These are phyloP conservation scores for Aspergillus pseudonomiae DNA, from an alignment of 2,329 filamentous ascomycete species.

Conservation along the genomic window DNA sequence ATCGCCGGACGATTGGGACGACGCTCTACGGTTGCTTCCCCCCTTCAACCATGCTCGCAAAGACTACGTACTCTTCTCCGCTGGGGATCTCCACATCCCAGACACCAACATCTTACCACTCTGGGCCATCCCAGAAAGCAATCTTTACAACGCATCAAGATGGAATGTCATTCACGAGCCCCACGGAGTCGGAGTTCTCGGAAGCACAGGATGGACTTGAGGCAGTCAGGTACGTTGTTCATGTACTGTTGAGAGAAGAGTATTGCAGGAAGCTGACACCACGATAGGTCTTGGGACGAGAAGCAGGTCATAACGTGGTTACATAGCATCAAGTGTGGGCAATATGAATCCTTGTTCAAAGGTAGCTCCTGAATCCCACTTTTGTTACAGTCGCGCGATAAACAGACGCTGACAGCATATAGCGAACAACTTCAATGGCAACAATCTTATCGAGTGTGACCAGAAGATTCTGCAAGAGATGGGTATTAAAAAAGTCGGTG, in stretches of 20 bases:
- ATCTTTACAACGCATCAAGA: slow-evolving; percentile 34
- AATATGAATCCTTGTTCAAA: slow-evolving; percentile 90
- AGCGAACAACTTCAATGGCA: slow-evolving; percentile 95
- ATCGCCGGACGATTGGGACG: not conserved
- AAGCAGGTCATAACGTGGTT: slow-evolving; percentile 90
- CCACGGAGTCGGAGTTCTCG: slow-evolving; percentile 91
- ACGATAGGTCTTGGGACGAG: slow-evolving; percentile 76
- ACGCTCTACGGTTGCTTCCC: not conserved
- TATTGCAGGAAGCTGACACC: slow-evolving; percentile 22
- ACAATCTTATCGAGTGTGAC: slow-evolving; percentile 95
- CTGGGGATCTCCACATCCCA: slow-evolving; percentile 38
- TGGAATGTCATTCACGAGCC: slow-evolving; percentile 66
- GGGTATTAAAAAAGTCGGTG: slow-evolving; percentile 96
- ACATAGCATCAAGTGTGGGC: slow-evolving; percentile 84
- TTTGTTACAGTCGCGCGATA: not conserved
- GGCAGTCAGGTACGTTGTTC: slow-evolving; percentile 64
- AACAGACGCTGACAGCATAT: not conserved
- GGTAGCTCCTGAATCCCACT: slow-evolving; percentile 39
- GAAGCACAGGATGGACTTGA: slow-evolving; percentile 73
- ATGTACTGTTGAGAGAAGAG: not conserved
- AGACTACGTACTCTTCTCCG: slow-evolving; percentile 40
- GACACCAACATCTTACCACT: slow-evolving; percentile 37
- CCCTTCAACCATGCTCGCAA: slow-evolving; percentile 42
- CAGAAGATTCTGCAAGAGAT: slow-evolving; percentile 96
- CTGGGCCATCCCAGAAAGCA: slow-evolving; percentile 32